Conservation (phyloP, 106 monocot genomes). For the Allium fistulosum region DNA sequence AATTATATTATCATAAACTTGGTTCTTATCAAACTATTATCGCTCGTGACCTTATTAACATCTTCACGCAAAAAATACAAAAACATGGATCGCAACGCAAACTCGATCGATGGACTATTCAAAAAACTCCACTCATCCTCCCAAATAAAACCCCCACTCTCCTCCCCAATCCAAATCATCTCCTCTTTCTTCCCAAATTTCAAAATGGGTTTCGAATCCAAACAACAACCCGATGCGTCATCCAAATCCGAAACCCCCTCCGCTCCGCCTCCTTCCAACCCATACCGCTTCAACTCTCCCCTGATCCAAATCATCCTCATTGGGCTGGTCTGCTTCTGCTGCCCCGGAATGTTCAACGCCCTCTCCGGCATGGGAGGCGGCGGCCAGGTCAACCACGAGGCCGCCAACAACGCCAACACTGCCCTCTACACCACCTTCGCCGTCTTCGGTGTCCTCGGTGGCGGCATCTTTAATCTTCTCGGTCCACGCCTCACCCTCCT, state of each 20-base stretch:
- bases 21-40: too few species aligned
- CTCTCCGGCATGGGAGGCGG: slow-evolving; percentile 78
- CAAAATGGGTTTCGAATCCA: background rate
- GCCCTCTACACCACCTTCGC: slow-evolving; percentile 90
- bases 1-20: too few species aligned
- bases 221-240: background rate
- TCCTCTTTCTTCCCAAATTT: background rate
- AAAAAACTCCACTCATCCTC: background rate
- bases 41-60: too few species aligned
- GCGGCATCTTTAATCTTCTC: slow-evolving; percentile 81
- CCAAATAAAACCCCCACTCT: background rate
- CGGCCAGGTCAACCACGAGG: slow-evolving; percentile 24
- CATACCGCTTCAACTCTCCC: slow-evolving; percentile 62
- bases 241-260: background rate
- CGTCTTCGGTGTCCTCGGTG: slow-evolving; percentile 82
- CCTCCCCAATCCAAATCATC: background rate
- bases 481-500: slow-evolving; percentile 87
- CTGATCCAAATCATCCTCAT: slow-evolving; percentile 80
- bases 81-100: too few species aligned
- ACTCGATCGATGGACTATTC: too few species aligned
- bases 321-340: slow-evolving; percentile 96
- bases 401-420: slow-evolving; percentile 94
- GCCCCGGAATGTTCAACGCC: slow-evolving; percentile 99
- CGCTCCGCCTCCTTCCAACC: background rate
- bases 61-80: too few species aligned